Conservation (phyloP, 495 filamentous ascomycete species). For the Lepraria neglecta region DNA sequence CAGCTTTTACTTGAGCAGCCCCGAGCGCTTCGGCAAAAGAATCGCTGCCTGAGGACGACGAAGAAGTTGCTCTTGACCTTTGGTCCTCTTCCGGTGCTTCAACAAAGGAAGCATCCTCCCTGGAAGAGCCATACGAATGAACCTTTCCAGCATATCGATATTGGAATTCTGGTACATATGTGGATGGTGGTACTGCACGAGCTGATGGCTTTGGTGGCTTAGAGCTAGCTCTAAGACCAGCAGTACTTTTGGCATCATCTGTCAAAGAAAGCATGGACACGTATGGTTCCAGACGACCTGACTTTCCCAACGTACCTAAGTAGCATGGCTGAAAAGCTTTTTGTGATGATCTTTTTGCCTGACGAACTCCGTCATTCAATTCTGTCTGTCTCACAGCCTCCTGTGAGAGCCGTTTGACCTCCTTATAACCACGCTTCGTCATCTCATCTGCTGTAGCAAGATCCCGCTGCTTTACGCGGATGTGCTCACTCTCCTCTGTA, state of each 20-base stretch:
- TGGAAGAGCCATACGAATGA: background rate
- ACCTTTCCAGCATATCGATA: constrained; percentile 31
- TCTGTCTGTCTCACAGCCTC: constrained; percentile 2
- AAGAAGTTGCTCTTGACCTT: background rate
- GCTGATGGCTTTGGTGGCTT: constrained; percentile 29
- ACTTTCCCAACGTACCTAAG: background rate
- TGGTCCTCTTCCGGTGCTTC: background rate
- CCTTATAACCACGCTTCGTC: constrained; percentile 2
- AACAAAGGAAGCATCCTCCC: background rate
- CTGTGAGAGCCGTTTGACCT: constrained; percentile 15
- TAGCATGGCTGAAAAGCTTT: constrained; percentile 1
- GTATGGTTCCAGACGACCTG: constrained; percentile 6
- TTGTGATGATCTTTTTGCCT: constrained; percentile 10
- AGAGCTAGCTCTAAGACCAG: constrained; percentile 6
- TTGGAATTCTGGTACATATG: constrained; percentile 43
- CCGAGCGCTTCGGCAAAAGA: constrained; percentile 21
- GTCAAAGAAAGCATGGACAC: constrained; percentile 2
- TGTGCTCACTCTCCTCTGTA: background rate
- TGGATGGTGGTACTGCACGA: constrained; percentile 38
- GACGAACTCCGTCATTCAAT: constrained; percentile 2
- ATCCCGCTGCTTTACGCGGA: background rate
- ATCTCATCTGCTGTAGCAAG: constrained; percentile 3
- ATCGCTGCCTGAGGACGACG: constrained; percentile 15
- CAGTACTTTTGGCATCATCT: background rate
- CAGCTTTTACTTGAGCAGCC: constrained; percentile 17